phyloP scores from a whole-genome alignment of 495 filamentous ascomycete species.

The Aspergillus campestris region DNA sequence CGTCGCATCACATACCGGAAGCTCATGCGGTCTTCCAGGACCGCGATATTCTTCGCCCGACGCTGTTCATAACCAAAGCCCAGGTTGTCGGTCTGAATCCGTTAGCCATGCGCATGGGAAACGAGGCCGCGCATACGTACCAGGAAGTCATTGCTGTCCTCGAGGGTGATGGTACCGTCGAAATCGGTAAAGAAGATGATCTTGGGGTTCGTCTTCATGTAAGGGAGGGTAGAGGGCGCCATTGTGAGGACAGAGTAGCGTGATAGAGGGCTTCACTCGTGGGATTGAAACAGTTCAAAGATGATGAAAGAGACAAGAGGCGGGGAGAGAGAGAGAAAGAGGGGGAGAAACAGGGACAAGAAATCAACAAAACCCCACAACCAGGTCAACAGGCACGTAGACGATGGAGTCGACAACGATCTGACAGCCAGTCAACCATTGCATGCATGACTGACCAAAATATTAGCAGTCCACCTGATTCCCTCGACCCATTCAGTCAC shows the following conservation, averaged over 20 bases:
- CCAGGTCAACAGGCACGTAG: conserved; percentile 1
- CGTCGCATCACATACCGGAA: conserved; percentile 52
- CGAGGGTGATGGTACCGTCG: conserved; percentile 86
- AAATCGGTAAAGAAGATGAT: conserved; percentile 98
- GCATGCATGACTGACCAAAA: too few relatives aligned
- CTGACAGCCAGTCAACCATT: too few relatives aligned
- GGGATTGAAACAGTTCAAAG: too few relatives aligned
- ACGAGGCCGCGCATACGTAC: conserved; percentile 22
- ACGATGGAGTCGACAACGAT: too few relatives aligned
- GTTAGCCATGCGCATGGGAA: not conserved
- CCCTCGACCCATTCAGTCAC: too few relatives aligned
- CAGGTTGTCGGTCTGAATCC: conserved; percentile 70
- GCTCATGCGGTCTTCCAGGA: conserved; percentile 53
- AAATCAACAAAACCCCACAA: conserved; percentile 7
- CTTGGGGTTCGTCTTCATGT: conserved; percentile 59
- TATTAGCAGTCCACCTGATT: too few relatives aligned
- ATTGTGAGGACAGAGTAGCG: conserved; percentile 15
- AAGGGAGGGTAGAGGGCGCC: conserved; percentile 31
- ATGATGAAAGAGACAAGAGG: not conserved
- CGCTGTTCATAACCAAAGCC: conserved; percentile 68
- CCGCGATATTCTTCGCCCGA: conserved; percentile 56
- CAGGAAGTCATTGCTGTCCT: conserved; percentile 91
- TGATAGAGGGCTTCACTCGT: too few relatives aligned
- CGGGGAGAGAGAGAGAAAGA: conserved; percentile 1
- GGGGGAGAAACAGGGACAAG: conserved; percentile 4